Evolutionary conservation across 2,329 filamentous ascomycete genomes (phyloP), one percentile per base, ranked within the genome.

Genomic region (Microdochium paspali): DNA sequence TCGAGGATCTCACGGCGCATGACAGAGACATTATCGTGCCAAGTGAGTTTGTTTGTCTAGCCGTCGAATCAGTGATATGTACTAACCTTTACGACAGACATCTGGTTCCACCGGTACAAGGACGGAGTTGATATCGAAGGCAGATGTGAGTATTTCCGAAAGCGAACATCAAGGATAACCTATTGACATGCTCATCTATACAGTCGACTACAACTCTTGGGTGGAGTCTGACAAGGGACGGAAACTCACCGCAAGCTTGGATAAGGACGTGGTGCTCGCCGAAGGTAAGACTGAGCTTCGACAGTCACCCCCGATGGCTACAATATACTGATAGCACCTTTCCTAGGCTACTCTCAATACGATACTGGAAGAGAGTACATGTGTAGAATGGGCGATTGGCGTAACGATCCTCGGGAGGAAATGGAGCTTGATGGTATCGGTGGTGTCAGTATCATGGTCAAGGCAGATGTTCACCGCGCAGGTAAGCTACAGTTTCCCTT

Each of bases 201-300:
- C 51, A 93, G 88, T 97, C 62, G 93, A 98, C 65, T 98, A 98
- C 73, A 98, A 98, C 69, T 97, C 93, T 1, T 98, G 93, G 93
- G 80, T 95, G 57, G 93, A 98, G 70, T 91, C 91, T 10, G 84
- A 90, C 46, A 86, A 91, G 66, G 90, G 79, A 44, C 79, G 85
- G 50, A 85, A 83, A 59, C 76, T 97, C 47, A 75, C 84, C n/a
- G 71, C 77, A 5, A 80, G 72, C 46, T 74, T 97, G 20, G 77
- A 85, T 55, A 90, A 89, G 62, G 82, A 96, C 58, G 74, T 87
- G 21, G 76, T 98, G 49, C 75, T 98, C 25, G 93, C 88, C 23
- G 93, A 98, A 76, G 93, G 86, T 87, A 66, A n/a, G 61, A 49
- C 26, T 2, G 7, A 26, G n/a, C 18, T 15, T 24, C 53, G 20